These are phyloP conservation scores for Avicennia marina DNA, from an alignment of 257 asterid species.

Conservation along the genomic window DNA sequence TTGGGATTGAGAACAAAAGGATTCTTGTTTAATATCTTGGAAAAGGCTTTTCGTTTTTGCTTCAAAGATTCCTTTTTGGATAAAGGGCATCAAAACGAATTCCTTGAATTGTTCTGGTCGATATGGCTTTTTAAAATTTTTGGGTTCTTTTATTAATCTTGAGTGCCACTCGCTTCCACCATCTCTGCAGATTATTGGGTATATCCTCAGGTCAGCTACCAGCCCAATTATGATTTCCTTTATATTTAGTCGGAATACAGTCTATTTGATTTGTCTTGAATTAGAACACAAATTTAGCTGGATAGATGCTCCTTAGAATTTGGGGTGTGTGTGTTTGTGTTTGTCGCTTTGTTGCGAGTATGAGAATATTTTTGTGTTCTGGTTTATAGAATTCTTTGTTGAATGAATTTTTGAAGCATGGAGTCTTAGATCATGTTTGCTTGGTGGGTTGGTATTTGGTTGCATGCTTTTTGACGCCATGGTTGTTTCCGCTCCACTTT, in stretches of 20 bases:
- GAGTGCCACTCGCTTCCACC: slow-evolving; percentile 30
- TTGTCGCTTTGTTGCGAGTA: neutral
- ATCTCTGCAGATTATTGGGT: slow-evolving; percentile 28
- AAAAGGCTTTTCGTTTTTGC: slow-evolving; percentile 15
- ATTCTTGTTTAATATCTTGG: slow-evolving; percentile 17
- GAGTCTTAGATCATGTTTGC: slow-evolving; percentile 2
- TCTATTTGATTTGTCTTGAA: neutral
- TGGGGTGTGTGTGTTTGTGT: too few relatives aligned
- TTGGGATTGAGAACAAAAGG: slow-evolving; percentile 12
- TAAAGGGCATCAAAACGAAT: slow-evolving; percentile 22
- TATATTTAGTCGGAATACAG: neutral
- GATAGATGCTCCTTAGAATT: neutral
- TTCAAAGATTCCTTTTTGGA: slow-evolving; percentile 29
- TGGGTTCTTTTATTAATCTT: slow-evolving; percentile 25
- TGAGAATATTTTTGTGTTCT: neutral
- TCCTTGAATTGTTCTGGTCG: slow-evolving; percentile 1
- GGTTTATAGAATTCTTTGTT: too few relatives aligned
- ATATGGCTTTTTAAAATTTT: slow-evolving; percentile 15
- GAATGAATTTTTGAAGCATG: too few relatives aligned
- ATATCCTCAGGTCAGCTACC: slow-evolving; percentile 30
- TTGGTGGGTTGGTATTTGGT: slow-evolving; percentile 3
- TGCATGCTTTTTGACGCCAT: slow-evolving; percentile 5
- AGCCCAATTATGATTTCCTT: slow-evolving; percentile 1
- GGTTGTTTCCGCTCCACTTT: neutral
- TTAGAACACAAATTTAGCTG: neutral